These are phyloP conservation scores for Solioccasus polychromus DNA, from an alignment of 768 basidiomycete genomes.

Conservation along the genomic window DNA sequence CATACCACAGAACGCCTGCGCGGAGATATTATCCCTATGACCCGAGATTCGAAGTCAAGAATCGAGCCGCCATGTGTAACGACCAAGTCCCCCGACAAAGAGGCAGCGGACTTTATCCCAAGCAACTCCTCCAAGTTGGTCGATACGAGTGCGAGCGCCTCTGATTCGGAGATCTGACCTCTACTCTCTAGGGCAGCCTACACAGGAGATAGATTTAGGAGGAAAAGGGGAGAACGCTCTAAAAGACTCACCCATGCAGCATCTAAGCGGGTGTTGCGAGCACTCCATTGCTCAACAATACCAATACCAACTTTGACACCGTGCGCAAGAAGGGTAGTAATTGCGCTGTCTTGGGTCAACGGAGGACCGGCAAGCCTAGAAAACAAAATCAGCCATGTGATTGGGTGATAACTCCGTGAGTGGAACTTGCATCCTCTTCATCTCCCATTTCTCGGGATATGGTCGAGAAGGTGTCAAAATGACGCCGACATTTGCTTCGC, in stretches of 20 bases:
- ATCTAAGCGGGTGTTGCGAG: constrained; percentile 78
- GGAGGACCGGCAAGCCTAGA: constrained; percentile 30
- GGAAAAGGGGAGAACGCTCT: constrained; percentile 26
- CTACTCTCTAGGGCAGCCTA: constrained; percentile 41
- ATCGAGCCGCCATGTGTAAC: constrained; percentile 52
- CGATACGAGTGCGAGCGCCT: constrained; percentile 53
- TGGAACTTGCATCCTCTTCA: constrained; percentile 32
- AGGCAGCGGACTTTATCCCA: constrained; percentile 18
- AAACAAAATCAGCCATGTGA: constrained; percentile 6
- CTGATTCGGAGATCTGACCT: constrained; percentile 38
- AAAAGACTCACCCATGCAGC: constrained; percentile 67
- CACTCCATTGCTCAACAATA: constrained; percentile 62
- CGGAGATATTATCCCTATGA: constrained; percentile 54
- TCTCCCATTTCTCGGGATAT: constrained; percentile 74
- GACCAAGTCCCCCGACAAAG: constrained; percentile 49
- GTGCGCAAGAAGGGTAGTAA: constrained; percentile 61
- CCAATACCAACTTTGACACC: constrained; percentile 75
- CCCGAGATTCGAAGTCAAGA: constrained; percentile 44
- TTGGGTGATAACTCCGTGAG: not conserved
- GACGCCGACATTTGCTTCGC: constrained; percentile 64
- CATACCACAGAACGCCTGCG: constrained; percentile 49
- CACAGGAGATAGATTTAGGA: constrained; percentile 5
- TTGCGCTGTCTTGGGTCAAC: constrained; percentile 43
- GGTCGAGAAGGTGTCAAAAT: constrained; percentile 65
- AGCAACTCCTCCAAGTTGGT: constrained; percentile 52